Evolutionary conservation across 2,329 filamentous ascomycete genomes (phyloP).

Genomic region (Ceratocystiopsis minuta): DNA sequence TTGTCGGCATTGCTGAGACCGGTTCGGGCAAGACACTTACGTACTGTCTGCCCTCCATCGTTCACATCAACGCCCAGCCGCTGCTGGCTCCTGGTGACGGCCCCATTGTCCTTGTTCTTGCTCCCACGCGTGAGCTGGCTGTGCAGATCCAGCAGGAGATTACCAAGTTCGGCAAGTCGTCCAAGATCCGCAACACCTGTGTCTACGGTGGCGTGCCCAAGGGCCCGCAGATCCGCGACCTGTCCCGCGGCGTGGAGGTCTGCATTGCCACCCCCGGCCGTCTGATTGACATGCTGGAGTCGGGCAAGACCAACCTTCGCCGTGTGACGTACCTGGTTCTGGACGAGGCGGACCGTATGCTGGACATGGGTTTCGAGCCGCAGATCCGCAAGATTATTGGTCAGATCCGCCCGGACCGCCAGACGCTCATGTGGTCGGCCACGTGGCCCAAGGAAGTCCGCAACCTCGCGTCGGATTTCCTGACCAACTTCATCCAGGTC

Average conservation of each 20-base stretch:
- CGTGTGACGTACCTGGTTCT: conserved; percentile 96
- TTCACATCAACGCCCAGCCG: conserved; percentile 98
- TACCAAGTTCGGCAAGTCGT: conserved; percentile 95
- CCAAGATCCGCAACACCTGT: conserved; percentile 94
- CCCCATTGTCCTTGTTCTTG: conserved; percentile 88
- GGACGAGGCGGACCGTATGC: conserved; percentile 97
- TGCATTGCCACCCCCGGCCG: conserved; percentile 96
- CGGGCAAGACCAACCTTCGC: conserved; percentile 92
- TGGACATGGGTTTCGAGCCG: conserved; percentile 99
- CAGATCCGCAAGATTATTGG: conserved; percentile 98
- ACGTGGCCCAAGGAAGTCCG: conserved; percentile 99
- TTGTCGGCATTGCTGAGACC: conserved; percentile 97
- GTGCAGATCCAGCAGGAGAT: conserved; percentile 98
- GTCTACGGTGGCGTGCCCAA: conserved; percentile 98
- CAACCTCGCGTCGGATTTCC: conserved; percentile 75
- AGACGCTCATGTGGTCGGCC: conserved; percentile 99
- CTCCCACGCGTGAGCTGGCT: conserved; percentile 90
- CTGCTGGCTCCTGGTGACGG: conserved; percentile 88
- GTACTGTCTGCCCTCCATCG: conserved; percentile 93
- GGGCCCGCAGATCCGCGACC: conserved; percentile 88
- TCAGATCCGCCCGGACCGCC: conserved; percentile 93
- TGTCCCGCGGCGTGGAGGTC: conserved; percentile 88
- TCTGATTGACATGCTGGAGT: conserved; percentile 96
- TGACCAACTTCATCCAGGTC: conserved; percentile 94
- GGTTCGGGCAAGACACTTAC: conserved; percentile 98